phyloP scores from a whole-genome alignment of 495 filamentous ascomycete genomes.

The Lindgomyces ingoldianus region DNA sequence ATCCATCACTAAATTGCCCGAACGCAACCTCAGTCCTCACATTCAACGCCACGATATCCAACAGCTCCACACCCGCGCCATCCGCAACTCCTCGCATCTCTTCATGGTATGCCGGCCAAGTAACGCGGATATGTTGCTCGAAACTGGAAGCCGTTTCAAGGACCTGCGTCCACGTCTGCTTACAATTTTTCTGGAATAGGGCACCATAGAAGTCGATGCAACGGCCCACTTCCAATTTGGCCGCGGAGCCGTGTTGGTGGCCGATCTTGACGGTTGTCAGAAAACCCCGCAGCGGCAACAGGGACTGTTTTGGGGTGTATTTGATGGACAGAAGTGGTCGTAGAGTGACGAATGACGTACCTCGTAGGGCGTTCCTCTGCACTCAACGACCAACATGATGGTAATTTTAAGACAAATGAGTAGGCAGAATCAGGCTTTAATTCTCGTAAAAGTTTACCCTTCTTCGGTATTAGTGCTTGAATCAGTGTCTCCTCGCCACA shows the following conservation, averaged over 20 bases:
- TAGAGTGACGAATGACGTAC: slow-evolving; percentile 26
- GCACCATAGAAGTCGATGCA: slow-evolving; percentile 55
- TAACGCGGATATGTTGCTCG: slow-evolving; percentile 55
- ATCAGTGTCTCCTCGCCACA: background rate
- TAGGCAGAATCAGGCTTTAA: background rate
- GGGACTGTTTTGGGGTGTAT: background rate
- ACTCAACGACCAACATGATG: slow-evolving; percentile 28
- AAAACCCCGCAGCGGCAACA: background rate
- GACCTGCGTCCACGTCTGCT: slow-evolving; percentile 54
- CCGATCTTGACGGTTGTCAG: slow-evolving; percentile 51
- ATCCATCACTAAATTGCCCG: slow-evolving; percentile 64
- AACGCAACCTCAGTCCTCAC: slow-evolving; percentile 68
- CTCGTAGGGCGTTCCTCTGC: slow-evolving; percentile 42
- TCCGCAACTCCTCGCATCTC: slow-evolving; percentile 55
- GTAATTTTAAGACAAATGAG: background rate
- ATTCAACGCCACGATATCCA: slow-evolving; percentile 66
- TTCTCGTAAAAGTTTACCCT: background rate
- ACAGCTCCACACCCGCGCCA: slow-evolving; percentile 55
- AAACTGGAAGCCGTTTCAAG: slow-evolving; percentile 51
- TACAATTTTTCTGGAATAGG: slow-evolving; percentile 54
- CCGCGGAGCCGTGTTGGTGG: slow-evolving; percentile 53
- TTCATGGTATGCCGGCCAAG: slow-evolving; percentile 30
- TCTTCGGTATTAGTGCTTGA: background rate
- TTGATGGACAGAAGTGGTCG: background rate
- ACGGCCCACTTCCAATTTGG: slow-evolving; percentile 50